A percentile compares a stretch with the other conserved stretches of the same genome.
phyloP scores from a whole-genome alignment of 257 asterid species.

The Fraxinus pennsylvanica region DNA sequence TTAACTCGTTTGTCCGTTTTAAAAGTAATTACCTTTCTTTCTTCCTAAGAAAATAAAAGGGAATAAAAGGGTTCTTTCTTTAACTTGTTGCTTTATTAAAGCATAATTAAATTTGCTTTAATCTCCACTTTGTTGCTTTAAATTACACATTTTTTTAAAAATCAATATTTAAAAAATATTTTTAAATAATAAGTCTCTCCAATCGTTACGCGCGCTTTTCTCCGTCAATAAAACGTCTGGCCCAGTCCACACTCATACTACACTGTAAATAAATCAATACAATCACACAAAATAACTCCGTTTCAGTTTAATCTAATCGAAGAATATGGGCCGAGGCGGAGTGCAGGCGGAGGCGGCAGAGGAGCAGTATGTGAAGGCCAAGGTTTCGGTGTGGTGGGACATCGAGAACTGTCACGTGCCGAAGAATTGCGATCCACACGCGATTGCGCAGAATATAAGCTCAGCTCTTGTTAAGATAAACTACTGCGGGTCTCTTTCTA shows the following conservation, averaged over 20 bases:
- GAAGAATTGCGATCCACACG: too few relatives aligned
- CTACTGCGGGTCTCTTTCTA: slow-evolving; percentile 82
- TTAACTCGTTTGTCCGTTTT: not conserved
- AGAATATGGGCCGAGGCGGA: slow-evolving; percentile 63
- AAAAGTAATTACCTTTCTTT: too few relatives aligned
- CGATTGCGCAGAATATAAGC: slow-evolving; percentile 59
- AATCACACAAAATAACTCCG: not conserved
- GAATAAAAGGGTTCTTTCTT: too few relatives aligned
- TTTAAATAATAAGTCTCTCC: not conserved
- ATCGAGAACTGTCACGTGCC: too few relatives aligned
- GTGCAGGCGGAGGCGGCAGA: slow-evolving; percentile 49
- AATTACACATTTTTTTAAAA: too few relatives aligned
- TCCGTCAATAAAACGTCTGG: not conserved
- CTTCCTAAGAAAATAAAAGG: too few relatives aligned
- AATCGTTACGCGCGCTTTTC: not conserved
- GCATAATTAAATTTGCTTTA: too few relatives aligned
- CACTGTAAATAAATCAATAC: not conserved
- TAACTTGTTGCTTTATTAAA: too few relatives aligned
- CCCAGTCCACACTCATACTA: not conserved
- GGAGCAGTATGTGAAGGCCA: slow-evolving; percentile 47
- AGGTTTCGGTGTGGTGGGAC: too few relatives aligned
- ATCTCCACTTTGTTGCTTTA: too few relatives aligned
- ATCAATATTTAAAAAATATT: too few relatives aligned
- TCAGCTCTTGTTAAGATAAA: slow-evolving; percentile 75
- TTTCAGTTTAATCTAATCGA: slow-evolving; percentile 23